These are phyloP conservation scores for Fraxinus albicans DNA, from an alignment of 305 asterid genomes.

Conservation along the genomic window DNA sequence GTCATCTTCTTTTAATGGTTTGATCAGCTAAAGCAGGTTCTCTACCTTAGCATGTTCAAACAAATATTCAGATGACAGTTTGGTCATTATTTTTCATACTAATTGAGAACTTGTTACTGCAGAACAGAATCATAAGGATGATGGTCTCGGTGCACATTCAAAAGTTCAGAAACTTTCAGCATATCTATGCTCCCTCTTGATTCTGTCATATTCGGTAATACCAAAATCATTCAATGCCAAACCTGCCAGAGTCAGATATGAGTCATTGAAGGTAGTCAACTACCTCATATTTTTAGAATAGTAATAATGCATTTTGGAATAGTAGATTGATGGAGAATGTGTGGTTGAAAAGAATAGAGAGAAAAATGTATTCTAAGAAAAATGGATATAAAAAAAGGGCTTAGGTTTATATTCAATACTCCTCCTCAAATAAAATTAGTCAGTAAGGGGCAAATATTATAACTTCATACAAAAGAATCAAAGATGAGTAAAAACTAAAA, in stretches of 20 bases:
- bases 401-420: background rate
- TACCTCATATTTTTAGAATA: background rate
- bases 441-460: background rate
- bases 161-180: background rate
- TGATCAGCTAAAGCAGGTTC: background rate
- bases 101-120: background rate
- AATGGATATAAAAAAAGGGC: no score
- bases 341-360: no score
- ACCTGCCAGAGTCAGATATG: background rate
- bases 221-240: background rate
- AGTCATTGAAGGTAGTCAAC: background rate
- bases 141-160: background rate
- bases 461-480: background rate
- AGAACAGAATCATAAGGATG: background rate
- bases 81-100: background rate
- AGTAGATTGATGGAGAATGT: no score
- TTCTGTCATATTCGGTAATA: background rate
- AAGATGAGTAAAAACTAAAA: background rate
- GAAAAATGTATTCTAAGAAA: no score
- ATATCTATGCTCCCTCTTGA: background rate
- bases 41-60: background rate
- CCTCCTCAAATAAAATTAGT: background rate
- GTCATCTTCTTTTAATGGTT: background rate
- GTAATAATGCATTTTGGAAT: no score
- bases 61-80: background rate